A percentile compares a stretch with the other conserved stretches of the same genome.
Conservation (phyloP, 169 alveolate species). For the Cytauxzoon felis region DNA sequence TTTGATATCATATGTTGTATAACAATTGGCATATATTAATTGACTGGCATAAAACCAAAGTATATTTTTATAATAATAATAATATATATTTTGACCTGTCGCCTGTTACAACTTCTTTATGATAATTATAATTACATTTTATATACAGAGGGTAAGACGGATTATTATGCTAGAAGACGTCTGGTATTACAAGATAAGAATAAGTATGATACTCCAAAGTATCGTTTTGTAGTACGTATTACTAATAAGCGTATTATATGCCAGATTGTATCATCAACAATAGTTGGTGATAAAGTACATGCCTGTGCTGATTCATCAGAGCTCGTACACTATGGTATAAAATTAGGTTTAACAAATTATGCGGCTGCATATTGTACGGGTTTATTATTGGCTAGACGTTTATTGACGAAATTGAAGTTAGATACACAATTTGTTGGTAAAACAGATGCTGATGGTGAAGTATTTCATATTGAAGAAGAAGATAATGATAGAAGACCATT, state of each 20-base stretch:
- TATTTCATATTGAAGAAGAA: slow-evolving; percentile 92
- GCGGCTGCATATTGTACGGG: slow-evolving; percentile 99
- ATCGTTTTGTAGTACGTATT: slow-evolving; percentile 97
- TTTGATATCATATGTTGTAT: slow-evolving; percentile 1
- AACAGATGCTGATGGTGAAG: slow-evolving; percentile 92
- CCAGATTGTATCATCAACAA: slow-evolving; percentile 95
- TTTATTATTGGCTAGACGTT: slow-evolving; percentile 96
- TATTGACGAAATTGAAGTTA: slow-evolving; percentile 87
- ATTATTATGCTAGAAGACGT: slow-evolving; percentile 97
- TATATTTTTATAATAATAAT: too few relatives aligned
- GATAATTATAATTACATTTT: background rate
- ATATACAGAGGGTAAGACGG: slow-evolving; percentile 98
- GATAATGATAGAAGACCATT: slow-evolving; percentile 96
- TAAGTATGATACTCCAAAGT: slow-evolving; percentile 98
- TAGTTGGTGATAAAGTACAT: slow-evolving; percentile 96
- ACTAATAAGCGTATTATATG: slow-evolving; percentile 91
- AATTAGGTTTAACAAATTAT: slow-evolving; percentile 98
- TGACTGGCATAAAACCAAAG: slow-evolving; percentile 37
- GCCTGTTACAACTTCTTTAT: slow-evolving; percentile 53
- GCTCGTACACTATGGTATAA: slow-evolving; percentile 94
- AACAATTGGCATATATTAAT: slow-evolving; percentile 13
- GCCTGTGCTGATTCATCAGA: slow-evolving; percentile 96
- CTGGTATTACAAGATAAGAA: slow-evolving; percentile 96
- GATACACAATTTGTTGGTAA: slow-evolving; percentile 90
- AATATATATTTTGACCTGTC: slow-evolving; percentile 60